phyloP scores from a whole-genome alignment of 1,284 basidiomycete species.

The Leccinum subrobustum region DNA sequence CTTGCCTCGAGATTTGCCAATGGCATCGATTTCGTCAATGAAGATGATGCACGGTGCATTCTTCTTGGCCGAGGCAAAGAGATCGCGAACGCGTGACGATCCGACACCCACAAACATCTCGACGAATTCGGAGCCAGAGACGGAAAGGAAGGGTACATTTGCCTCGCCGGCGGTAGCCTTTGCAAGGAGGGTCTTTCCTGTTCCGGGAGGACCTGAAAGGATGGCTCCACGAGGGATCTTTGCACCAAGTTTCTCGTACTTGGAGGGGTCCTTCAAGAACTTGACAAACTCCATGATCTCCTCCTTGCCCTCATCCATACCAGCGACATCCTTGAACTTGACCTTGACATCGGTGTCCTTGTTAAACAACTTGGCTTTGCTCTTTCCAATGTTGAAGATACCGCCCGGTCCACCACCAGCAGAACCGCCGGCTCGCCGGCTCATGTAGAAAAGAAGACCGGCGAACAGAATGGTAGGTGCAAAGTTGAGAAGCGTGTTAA shows the following conservation, averaged over 20 bases:
- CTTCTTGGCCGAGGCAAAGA: conserved; percentile 97
- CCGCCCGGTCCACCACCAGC: conserved; percentile 75
- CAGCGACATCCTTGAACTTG: conserved; percentile 95
- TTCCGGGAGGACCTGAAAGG: conserved; percentile 96
- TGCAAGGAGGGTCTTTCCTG: conserved; percentile 96
- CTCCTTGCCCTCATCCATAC: conserved; percentile 99
- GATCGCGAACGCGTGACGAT: conserved; percentile 94
- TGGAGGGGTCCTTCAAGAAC: conserved; percentile 94
- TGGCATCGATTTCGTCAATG: conserved; percentile 97
- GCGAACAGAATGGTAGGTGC: conserved; percentile 92
- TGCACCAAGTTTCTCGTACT: conserved; percentile 95
- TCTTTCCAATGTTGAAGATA: conserved; percentile 98
- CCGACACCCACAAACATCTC: conserved; percentile 99
- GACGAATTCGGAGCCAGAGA: conserved; percentile 98
- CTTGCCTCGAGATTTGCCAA: conserved; percentile 94
- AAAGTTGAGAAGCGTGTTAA: conserved; percentile 86
- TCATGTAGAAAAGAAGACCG: conserved; percentile 90
- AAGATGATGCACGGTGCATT: conserved; percentile 98
- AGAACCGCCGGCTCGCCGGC: conserved; percentile 69
- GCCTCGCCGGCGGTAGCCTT: conserved; percentile 99
- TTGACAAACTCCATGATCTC: conserved; percentile 99
- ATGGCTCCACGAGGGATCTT: conserved; percentile 99
- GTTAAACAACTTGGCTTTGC: conserved; percentile 94
- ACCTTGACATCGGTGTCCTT: conserved; percentile 94
- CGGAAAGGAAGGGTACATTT: conserved; percentile 95